phyloP scores from a whole-genome alignment of 2,329 filamentous ascomycete species.

The Diaporthe sp. region DNA sequence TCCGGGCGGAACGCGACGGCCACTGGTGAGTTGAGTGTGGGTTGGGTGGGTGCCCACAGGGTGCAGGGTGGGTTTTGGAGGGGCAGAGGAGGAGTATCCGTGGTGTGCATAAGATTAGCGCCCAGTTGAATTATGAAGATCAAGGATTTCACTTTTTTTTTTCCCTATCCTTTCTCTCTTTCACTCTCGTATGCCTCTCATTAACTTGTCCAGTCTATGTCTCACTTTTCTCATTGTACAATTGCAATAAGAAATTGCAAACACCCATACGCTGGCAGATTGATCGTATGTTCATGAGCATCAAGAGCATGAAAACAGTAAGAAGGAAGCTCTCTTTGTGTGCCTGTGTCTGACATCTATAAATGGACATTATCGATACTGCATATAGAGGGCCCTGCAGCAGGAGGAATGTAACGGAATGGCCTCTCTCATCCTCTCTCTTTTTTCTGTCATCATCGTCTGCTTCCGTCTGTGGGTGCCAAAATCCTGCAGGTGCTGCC shows the following conservation, averaged over 20 bases:
- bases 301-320: conserved; percentile 4
- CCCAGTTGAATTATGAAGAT: not conserved
- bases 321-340: not conserved
- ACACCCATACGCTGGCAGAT: not conserved
- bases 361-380: not conserved
- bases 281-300: not conserved
- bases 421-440: not conserved
- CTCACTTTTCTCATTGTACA: not conserved
- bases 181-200: not conserved
- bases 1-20: conserved; percentile 2
- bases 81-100: not conserved
- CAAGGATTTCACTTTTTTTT: not conserved
- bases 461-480: conserved; percentile 8
- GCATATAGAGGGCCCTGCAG: not conserved
- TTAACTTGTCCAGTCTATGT: no score
- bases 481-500: conserved; percentile 4
- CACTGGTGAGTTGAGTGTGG: not conserved
- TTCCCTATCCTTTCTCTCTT: not conserved
- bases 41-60: not conserved
- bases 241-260: not conserved
- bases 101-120: conserved; percentile 14
- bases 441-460: not conserved
- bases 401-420: not conserved
- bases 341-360: not conserved
- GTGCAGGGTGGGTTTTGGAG: conserved; percentile 4